Conservation (phyloP, 169 alveolate genomes). For the Plasmodium berghei region DNA sequence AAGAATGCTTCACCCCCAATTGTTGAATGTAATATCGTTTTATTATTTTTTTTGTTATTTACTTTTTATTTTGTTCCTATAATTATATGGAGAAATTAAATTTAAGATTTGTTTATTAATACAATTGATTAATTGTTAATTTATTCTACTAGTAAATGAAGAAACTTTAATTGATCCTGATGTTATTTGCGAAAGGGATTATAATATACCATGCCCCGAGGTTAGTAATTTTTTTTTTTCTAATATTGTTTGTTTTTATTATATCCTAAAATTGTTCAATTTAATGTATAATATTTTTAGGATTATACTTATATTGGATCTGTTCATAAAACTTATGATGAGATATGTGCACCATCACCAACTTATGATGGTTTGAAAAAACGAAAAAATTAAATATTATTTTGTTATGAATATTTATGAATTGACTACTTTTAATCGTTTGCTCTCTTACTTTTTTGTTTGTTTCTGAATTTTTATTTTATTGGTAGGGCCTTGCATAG, state of each 20-base stretch:
- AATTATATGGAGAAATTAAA: not conserved
- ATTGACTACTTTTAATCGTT: not conserved
- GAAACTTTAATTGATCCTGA: constrained; percentile 77
- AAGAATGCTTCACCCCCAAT: constrained; percentile 56
- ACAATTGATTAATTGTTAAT: not conserved
- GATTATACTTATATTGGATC: constrained; percentile 54
- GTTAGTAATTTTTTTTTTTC: constrained; percentile 80
- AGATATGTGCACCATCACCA: constrained; percentile 72
- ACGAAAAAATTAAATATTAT: constrained; percentile 19
- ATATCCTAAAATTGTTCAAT: not conserved
- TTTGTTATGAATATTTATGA: not conserved
- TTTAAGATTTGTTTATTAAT: not conserved
- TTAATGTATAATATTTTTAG: constrained; percentile 11
- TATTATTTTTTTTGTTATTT: not conserved
- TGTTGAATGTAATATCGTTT: constrained; percentile 27
- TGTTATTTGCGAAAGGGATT: constrained; percentile 83
- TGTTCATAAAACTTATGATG: constrained; percentile 37
- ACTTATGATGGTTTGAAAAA: constrained; percentile 59
- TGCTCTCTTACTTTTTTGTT: not conserved
- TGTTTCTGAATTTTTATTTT: not conserved
- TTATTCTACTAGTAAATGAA: constrained; percentile 38
- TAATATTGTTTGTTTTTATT: constrained; percentile 9
- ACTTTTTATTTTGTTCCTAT: not conserved
- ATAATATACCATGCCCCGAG: constrained; percentile 84
- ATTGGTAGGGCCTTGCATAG: constrained; percentile 83